Evolutionary conservation across 345 rosid species (phyloP).

Genomic region (Rhizophora mangle): DNA sequence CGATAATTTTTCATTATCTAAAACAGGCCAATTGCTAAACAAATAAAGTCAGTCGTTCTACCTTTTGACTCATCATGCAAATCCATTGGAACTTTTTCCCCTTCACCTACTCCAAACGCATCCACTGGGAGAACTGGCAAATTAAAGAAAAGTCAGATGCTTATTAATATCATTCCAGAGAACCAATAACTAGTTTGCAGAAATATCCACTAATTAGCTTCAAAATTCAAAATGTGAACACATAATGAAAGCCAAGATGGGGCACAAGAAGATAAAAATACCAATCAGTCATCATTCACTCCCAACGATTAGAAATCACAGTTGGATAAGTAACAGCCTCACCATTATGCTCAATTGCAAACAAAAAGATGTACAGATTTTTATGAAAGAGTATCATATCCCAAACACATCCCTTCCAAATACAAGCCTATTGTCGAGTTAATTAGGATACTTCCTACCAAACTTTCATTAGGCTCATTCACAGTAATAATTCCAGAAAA

Average conservation of each 20-base stretch:
- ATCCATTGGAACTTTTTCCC: conserved; percentile 34
- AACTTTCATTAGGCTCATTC: too few relatives aligned
- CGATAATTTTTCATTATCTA: neutral
- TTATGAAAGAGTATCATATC: too few relatives aligned
- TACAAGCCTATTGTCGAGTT: neutral
- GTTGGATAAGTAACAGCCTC: too few relatives aligned
- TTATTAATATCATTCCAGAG: neutral
- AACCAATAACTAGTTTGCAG: neutral
- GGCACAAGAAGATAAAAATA: too few relatives aligned
- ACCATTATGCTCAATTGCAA: too few relatives aligned
- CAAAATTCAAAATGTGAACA: neutral
- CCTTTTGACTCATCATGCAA: conserved; percentile 50
- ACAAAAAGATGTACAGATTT: too few relatives aligned
- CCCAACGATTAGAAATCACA: too few relatives aligned
- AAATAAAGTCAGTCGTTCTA: conserved; percentile 7
- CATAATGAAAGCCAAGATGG: neutral
- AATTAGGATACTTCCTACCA: too few relatives aligned
- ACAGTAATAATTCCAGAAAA: too few relatives aligned
- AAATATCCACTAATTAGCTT: neutral
- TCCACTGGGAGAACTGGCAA: conserved; percentile 33
- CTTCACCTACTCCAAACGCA: conserved; percentile 40
- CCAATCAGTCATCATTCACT: too few relatives aligned
- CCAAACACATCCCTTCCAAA: neutral
- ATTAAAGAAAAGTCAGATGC: neutral
- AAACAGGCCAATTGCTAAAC: neutral